Conservation (phyloP, 2,329 filamentous ascomycete genomes). For the Claviceps maximensis region DNA sequence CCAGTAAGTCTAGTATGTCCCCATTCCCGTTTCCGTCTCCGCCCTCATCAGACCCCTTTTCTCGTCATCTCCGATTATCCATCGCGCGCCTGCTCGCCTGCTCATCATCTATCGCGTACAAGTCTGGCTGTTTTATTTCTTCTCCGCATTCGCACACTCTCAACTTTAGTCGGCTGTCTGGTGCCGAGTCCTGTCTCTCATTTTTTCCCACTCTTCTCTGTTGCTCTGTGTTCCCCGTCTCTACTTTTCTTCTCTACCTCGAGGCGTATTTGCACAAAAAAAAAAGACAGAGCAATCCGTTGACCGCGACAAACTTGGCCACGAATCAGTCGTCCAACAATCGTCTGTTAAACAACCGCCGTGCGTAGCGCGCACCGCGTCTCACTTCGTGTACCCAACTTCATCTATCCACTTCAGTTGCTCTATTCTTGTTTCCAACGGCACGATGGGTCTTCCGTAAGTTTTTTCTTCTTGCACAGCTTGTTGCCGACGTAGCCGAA, state of each 20-base stretch:
- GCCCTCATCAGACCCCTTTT: not conserved
- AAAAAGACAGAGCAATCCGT: not conserved
- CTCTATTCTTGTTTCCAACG: not conserved
- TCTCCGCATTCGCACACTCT: not conserved
- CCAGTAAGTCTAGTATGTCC: no score
- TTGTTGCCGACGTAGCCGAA: not conserved
- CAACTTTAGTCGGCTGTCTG: not conserved
- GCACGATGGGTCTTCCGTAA: constrained; percentile 36
- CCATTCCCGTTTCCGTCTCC: not conserved
- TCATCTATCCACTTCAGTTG: not conserved
- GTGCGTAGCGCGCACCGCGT: not conserved
- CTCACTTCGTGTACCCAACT: not conserved
- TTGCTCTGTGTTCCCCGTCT: not conserved
- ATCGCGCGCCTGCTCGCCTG: not conserved
- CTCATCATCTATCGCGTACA: not conserved
- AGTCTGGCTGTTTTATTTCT: not conserved
- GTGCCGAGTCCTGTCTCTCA: not conserved
- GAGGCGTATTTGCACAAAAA: not conserved
- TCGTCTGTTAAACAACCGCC: not conserved
- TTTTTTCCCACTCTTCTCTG: not conserved
- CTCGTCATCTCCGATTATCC: not conserved
- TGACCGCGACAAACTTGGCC: not conserved
- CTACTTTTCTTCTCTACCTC: not conserved
- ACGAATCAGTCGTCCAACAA: not conserved
- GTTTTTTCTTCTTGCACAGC: constrained; percentile 13